phyloP scores from a whole-genome alignment of 192 early-diverging fungal species.

The Mortierella hygrophila region DNA sequence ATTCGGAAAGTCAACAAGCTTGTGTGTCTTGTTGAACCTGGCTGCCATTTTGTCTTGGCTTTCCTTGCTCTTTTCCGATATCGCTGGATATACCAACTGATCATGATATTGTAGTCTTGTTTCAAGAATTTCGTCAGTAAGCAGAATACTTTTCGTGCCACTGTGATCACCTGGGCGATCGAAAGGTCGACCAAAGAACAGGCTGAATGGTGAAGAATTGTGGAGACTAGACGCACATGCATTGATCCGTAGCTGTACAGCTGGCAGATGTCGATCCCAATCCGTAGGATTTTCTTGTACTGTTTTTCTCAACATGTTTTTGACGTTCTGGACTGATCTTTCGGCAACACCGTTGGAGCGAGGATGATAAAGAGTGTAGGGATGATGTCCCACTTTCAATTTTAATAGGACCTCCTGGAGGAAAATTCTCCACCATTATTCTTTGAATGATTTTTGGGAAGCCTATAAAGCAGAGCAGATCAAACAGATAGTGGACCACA shows the following conservation, averaged over 20 bases:
- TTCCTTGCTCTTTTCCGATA: conserved; percentile 8
- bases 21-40: background rate
- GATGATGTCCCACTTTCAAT: conserved; percentile 41
- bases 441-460: conserved; percentile 41
- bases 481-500: background rate
- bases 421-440: conserved; percentile 63
- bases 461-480: conserved; percentile 39
- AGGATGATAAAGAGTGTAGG: conserved; percentile 57
- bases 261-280: conserved; percentile 2
- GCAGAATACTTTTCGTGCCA: background rate
- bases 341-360: conserved; percentile 62
- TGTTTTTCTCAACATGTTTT: conserved; percentile 23
- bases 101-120: background rate
- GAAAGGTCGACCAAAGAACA: background rate
- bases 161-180: conserved; percentile 23
- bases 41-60: conserved; percentile 6
- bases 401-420: conserved; percentile 14
- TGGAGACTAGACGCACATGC: background rate
- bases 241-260: background rate
- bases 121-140: background rate
- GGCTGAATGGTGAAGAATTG: background rate
- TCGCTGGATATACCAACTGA: conserved; percentile 9
- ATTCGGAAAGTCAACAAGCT: background rate
- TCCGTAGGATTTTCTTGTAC: background rate
- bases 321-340: conserved; percentile 3